Conservation (phyloP, 2,329 filamentous ascomycete genomes). For the Mycosphaerella arachidis region DNA sequence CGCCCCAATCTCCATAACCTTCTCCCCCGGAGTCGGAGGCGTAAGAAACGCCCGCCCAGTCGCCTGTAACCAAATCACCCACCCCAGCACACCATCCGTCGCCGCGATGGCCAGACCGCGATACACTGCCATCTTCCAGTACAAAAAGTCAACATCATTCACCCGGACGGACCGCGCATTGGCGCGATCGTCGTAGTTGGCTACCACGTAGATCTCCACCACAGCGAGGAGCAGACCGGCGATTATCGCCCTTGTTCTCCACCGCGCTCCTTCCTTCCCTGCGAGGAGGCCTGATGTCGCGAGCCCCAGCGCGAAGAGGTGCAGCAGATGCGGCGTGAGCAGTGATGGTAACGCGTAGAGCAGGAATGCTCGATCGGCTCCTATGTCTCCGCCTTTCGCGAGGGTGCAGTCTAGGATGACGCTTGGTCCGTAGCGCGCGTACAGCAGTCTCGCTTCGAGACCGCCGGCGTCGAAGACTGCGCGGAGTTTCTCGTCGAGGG, state of each 20-base stretch:
- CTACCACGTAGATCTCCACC: constrained; percentile 62
- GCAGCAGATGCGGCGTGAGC: constrained; percentile 71
- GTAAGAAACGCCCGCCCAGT: constrained; percentile 74
- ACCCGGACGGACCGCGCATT: constrained; percentile 59
- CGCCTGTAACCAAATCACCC: constrained; percentile 66
- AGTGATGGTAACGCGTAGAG: constrained; percentile 74
- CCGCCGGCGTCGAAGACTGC: constrained; percentile 59
- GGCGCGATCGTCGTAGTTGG: constrained; percentile 59
- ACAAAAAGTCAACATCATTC: constrained; percentile 63
- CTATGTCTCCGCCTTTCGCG: constrained; percentile 45
- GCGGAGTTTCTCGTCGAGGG: constrained; percentile 61
- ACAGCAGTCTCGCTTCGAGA: constrained; percentile 69
- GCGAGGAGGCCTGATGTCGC: constrained; percentile 66
- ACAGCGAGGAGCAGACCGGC: constrained; percentile 55
- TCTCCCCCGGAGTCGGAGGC: constrained; percentile 58
- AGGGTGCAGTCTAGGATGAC: constrained; percentile 74
- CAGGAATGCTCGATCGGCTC: constrained; percentile 61
- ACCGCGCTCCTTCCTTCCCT: constrained; percentile 59
- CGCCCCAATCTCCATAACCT: constrained; percentile 57
- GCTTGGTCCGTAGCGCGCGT: constrained; percentile 75
- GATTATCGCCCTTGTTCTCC: constrained; percentile 67
- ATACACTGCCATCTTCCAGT: constrained; percentile 62
- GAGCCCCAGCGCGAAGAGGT: constrained; percentile 67
- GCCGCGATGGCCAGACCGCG: constrained; percentile 61
- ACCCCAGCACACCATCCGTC: constrained; percentile 61